Evolutionary conservation across 768 basidiomycete genomes (phyloP), one percentile per base, ranked within the genome.

Genomic region (Tricholomella constricta): DNA sequence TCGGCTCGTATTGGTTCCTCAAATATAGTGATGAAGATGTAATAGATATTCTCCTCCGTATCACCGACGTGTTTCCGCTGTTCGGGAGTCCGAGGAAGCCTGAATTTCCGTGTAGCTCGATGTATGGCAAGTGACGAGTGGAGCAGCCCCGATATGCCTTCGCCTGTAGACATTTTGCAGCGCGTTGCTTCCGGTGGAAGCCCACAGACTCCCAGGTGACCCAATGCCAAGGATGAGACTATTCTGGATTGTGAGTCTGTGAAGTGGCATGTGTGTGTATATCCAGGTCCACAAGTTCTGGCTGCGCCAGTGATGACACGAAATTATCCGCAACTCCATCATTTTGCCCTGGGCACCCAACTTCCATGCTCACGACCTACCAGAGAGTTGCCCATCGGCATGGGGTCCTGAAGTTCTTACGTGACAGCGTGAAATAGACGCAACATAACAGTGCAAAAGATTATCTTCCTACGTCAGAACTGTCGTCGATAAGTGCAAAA

Each of bases 1-100:
- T 41, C 56, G 48, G 17, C 45, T 60, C 27, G 57, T 56, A 2
- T 47, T 62, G 15, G 55, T 61, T 15, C 34, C 51, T 29, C 14
- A 27, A 1, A 17, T 29, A 49, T 43, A 38, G 37, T 41, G 22
- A 20, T 8, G 23, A 31, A 11, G n/a, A 11, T n/a, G 17, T 29
- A 25, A 35, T 31, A 32, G 17, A 17, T 6, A 2, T 32, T 22
- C 31, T n/a, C n/a, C 6, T 17, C 23, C n/a, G n/a, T n/a, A 52
- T 52, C 22, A 38, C 51, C 25, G 45, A 43, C 27, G 32, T 40
- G 20, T 31, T 36, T 11, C 51, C 43, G 25, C 45, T 45, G 20
- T 43, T 41, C 6, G 41, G 50, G 12, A 51, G 50, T 23, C 50
- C 44, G 20, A 43, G 32, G 15, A 41, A 25, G 6, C 41, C 50